Base-by-base conservation (phyloP, 2,329 filamentous ascomycete genomes). In the Talaromyces rugulosus region DNA sequence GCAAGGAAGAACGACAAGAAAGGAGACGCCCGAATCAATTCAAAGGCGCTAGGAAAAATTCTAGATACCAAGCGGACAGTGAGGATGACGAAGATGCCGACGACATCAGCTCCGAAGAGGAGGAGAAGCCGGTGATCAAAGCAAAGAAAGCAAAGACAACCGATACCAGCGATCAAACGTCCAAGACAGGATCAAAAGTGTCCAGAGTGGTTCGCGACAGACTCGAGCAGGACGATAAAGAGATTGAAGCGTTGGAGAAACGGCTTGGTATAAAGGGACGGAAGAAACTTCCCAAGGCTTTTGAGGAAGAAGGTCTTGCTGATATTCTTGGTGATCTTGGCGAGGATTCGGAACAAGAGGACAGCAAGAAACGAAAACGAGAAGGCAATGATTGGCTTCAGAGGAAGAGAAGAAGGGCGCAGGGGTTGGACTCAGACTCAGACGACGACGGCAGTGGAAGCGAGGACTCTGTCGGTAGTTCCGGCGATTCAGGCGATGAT, bases 231-330 rank as follows among this genome's bases (percentile, higher is more conserved):
- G 94, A 99, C 62, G 92, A 98, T 70, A 90, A 87, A 2, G 92
- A 96, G 68, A 98, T 99, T 67, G 88, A 89, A 23, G 87, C 87
- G 2, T 80, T 97, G 34, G 95, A 99, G 78, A 92, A 89, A 74
- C 96, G 91, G 70, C 79, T 99, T 3, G 94, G 95, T 0, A 83
- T 97, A 6, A 91, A 88, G 71, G 86, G 87, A 28, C 89, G 89
- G 63, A 96, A 92, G 70, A 88, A 85, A 34, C 75, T 91, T 5
- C 87, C 88, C 0, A 89, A 90, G 66, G 82, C 87, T 0, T 92
- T 93, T 68, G 84, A 86, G 23, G 90, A 96, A 6, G 93, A 97
- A 71, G 94, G 92, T 0, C 78, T 98, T 2, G 91, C 88, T 50
- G 89, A 90, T 60, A 75, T 99, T 3, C 78, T 97, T 23, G 89